Percentiles rank a stretch among this genome's conserved stretches.
phyloP scores from a whole-genome alignment of 176 grass and related monocot genomes.

The Tillandsia leiboldiana region DNA sequence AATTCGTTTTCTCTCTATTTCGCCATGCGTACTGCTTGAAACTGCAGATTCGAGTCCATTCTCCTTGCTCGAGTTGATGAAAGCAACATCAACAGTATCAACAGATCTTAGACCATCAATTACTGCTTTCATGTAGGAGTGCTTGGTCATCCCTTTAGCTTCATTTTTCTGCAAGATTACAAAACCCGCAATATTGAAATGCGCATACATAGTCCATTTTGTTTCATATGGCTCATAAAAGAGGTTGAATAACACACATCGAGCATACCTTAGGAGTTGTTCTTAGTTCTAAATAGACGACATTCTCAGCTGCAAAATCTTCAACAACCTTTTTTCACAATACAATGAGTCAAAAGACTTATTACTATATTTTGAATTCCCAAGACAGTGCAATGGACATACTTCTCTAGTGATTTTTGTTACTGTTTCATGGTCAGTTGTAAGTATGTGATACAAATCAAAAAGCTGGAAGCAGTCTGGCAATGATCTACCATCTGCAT shows the following conservation, averaged over 20 bases:
- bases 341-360: not conserved
- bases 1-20: slow-evolving; percentile 54
- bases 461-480: slow-evolving; percentile 81
- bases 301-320: slow-evolving; percentile 97
- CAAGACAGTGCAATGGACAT: not conserved
- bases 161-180: slow-evolving; percentile 56
- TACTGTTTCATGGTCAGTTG: slow-evolving; percentile 84
- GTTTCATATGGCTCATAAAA: not conserved
- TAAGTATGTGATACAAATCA: slow-evolving; percentile 74
- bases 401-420: slow-evolving; percentile 93
- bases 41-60: not conserved
- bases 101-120: slow-evolving; percentile 68
- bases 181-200: not conserved
- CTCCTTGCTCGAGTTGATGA: slow-evolving; percentile 33
- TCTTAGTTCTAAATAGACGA: slow-evolving; percentile 87
- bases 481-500: slow-evolving; percentile 71
- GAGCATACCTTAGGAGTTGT: slow-evolving; percentile 76
- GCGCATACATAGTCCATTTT: slow-evolving; percentile 4
- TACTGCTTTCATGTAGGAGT: slow-evolving; percentile 86
- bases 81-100: slow-evolving; percentile 53
- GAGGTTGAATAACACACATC: not conserved
- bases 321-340: slow-evolving; percentile 50
- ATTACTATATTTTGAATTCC: not conserved
- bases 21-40: slow-evolving; percentile 10
- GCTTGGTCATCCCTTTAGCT: slow-evolving; percentile 94